Conservation (phyloP, 2,329 filamentous ascomycete species). For the Hypoxylon sp. region DNA sequence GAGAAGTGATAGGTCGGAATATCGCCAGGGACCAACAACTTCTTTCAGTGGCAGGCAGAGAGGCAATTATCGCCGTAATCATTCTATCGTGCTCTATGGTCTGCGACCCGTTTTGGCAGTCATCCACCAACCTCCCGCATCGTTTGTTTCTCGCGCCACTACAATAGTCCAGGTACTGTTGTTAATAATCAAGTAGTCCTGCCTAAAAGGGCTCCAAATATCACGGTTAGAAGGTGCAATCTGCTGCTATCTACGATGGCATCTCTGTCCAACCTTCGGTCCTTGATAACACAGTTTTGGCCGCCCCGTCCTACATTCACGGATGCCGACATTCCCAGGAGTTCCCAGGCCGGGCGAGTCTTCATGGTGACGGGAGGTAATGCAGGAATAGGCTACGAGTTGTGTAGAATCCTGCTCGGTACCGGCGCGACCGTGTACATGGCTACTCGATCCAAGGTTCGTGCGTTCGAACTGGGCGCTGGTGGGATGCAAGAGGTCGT, state of each 20-base stretch:
- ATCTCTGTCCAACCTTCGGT: constrained; percentile 6
- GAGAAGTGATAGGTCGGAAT: background rate
- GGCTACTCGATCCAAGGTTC: constrained; percentile 59
- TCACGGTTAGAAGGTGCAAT: background rate
- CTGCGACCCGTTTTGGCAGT: background rate
- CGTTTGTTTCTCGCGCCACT: background rate
- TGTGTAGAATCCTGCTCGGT: constrained; percentile 67
- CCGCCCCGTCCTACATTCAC: constrained; percentile 49
- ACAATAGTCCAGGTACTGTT: background rate
- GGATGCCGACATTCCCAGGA: constrained; percentile 46
- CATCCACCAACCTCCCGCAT: background rate
- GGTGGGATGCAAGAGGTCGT: constrained; percentile 5
- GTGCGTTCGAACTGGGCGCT: constrained; percentile 14
- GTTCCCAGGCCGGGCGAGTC: constrained; percentile 51
- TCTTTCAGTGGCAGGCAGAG: background rate
- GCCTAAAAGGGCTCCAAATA: background rate
- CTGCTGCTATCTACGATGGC: constrained; percentile 2
- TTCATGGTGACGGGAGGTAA: constrained; percentile 65
- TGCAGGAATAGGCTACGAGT: constrained; percentile 63
- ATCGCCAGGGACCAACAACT: background rate
- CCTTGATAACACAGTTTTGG: constrained; percentile 38
- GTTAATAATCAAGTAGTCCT: background rate
- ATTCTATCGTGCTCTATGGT: background rate
- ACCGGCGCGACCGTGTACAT: constrained; percentile 69
- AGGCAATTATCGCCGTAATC: background rate